Base-by-base conservation (phyloP, 371 early-diverging fungal genomes). In the Entomophthora muscae region DNA sequence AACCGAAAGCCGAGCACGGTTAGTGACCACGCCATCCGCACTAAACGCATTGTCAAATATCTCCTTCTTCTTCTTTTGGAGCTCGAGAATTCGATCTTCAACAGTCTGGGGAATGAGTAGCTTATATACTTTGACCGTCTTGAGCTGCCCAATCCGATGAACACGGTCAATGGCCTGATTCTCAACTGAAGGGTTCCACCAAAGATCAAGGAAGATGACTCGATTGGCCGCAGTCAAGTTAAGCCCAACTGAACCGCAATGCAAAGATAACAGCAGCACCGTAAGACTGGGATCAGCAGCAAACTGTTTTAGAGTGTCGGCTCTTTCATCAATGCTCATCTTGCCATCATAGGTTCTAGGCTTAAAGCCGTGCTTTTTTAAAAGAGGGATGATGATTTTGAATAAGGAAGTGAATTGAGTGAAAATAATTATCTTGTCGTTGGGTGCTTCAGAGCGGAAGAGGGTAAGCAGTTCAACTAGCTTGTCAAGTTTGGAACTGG, bases 111-210 rank as follows among this genome's bases (percentile, higher is more conserved):
- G 42, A 17, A 42, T 42, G 42, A 42, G 42, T 17, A 42, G 42
- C 17, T 42, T 42, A 17, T 42, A 42, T 10, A 42, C 42, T 17
- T 42, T 42, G 42, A 42, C 42, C 5, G 42, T 17, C 42, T 42
- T 42, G 42, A 17, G 17, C 42, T 42, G 42, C 5, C 81, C 82
- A 61, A 76, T 74, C 28, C 82, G 76, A 62, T 80, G 82, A 10
- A 89, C 83, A 64, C 94, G 82, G 68, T 93, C 94, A 66, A 92
- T 87, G 21, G 92, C 91, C 71, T 90, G 90, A 10, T 80, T 72
- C 66, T 89, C 87, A n/a, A 84, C 82, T 0, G 81, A 78, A 21
- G 74, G 81, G 68, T 90, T 89, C 88, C 89, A 63, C 33, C 53
- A 32, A 17, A 64, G 1, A 51, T 54, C 57, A n/a, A 66, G n/a